Evolutionary conservation across 345 rosid genomes (phyloP).

Genomic region (Populus deltoides): DNA sequence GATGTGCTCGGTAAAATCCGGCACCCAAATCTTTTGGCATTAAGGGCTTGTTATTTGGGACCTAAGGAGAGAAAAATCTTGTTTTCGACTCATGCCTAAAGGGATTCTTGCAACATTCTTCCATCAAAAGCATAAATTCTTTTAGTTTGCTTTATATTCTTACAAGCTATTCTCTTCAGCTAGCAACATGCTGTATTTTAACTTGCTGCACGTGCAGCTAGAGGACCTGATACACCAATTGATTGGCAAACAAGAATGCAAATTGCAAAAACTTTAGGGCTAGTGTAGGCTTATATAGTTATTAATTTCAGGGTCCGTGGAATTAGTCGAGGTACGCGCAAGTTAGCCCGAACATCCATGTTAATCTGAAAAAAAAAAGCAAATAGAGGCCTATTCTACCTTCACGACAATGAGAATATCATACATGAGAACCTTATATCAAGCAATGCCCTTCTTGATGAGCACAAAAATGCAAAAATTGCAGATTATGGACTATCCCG

Average conservation of each 20-base stretch:
- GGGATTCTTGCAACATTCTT: slow-evolving; percentile 90
- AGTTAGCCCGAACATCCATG: rapidly evolving
- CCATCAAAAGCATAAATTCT: slow-evolving; percentile 50
- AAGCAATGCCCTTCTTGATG: slow-evolving; percentile 72
- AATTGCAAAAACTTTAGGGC: rapidly evolving
- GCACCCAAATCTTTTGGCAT: slow-evolving; percentile 69
- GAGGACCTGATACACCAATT: slow-evolving; percentile 74
- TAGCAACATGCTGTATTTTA: neutral
- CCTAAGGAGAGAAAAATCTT: slow-evolving; percentile 95
- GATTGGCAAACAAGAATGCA: slow-evolving; percentile 72
- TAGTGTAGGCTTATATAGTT: rapidly evolving
- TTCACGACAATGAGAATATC: slow-evolving; percentile 69
- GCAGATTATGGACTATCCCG: slow-evolving; percentile 74
- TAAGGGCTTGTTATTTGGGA: slow-evolving; percentile 87
- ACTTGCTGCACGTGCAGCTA: slow-evolving; percentile 43
- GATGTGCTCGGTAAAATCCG: slow-evolving; percentile 69
- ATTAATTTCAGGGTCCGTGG: rapidly evolving
- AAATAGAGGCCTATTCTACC: slow-evolving; percentile 71
- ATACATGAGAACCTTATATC: slow-evolving; percentile 84
- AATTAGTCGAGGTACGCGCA: rapidly evolving
- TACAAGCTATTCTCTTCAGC: neutral
- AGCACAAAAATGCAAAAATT: slow-evolving; percentile 56
- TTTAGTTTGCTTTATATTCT: neutral
- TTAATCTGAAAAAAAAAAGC: slow-evolving; percentile 10
- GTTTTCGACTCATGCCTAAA: slow-evolving; percentile 84